Evolutionary conservation across 2,329 filamentous ascomycete species (phyloP).

Genomic region (Monosporascus cannonballus): DNA sequence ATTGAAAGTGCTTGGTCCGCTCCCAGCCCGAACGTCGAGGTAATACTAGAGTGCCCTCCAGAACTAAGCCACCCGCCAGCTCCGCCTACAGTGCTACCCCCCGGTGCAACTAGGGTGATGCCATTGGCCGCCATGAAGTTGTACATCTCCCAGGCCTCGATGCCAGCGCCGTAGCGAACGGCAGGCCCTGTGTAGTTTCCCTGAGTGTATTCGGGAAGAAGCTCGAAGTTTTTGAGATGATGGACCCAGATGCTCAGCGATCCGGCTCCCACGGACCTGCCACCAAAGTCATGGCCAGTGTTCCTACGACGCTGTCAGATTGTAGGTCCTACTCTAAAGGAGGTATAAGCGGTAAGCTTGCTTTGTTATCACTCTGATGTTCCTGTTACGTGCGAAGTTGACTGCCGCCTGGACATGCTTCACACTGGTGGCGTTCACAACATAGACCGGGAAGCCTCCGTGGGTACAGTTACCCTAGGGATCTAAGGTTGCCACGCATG

Average conservation of each 20-base stretch:
- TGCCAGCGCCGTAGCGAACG: constrained; percentile 30
- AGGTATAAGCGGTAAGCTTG: constrained; percentile 6
- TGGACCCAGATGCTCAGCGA: constrained; percentile 45
- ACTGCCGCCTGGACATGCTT: constrained; percentile 29
- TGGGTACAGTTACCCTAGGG: constrained; percentile 25
- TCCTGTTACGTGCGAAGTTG: constrained; percentile 28
- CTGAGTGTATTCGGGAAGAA: constrained; percentile 27
- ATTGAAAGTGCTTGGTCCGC: constrained; percentile 46
- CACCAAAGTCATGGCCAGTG: constrained; percentile 41
- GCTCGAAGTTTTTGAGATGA: constrained; percentile 34
- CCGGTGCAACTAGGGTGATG: constrained; percentile 24
- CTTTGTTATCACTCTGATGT: constrained; percentile 31
- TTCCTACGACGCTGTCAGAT: constrained; percentile 34
- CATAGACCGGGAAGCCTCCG: constrained; percentile 29
- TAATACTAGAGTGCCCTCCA: constrained; percentile 43
- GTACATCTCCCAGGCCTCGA: constrained; percentile 28
- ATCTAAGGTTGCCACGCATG: constrained; percentile 20
- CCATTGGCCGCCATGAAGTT: constrained; percentile 24
- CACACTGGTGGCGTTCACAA: constrained; percentile 30
- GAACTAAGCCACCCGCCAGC: constrained; percentile 46
- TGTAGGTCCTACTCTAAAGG: neutral
- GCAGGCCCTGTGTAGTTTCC: constrained; percentile 28
- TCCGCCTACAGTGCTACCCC: constrained; percentile 28
- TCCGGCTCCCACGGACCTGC: constrained; percentile 39
- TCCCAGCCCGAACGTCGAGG: constrained; percentile 40